phyloP scores from a whole-genome alignment of 768 basidiomycete species.

The Suillus occidentalis region DNA sequence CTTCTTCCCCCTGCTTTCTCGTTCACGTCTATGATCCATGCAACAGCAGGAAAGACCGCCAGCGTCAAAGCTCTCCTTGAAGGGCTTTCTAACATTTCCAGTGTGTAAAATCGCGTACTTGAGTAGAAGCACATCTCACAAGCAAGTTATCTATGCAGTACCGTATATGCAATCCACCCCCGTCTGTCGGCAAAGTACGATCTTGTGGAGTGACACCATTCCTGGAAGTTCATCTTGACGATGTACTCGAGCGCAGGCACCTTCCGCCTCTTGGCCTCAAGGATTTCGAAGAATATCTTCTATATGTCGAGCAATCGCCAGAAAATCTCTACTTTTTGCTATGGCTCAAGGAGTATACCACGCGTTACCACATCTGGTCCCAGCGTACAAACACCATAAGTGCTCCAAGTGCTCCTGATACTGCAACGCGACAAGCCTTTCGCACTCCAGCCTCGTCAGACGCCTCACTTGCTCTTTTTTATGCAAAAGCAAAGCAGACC shows the following conservation, averaged over 20 bases:
- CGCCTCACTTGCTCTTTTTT: slow-evolving; percentile 69
- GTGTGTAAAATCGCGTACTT: slow-evolving; percentile 25
- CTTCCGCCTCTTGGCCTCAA: slow-evolving; percentile 78
- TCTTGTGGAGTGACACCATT: slow-evolving; percentile 70
- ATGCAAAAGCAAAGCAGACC: slow-evolving; percentile 75
- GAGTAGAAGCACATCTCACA: neutral
- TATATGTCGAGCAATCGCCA: slow-evolving; percentile 73
- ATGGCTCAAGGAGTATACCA: slow-evolving; percentile 75
- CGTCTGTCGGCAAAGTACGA: slow-evolving; percentile 65
- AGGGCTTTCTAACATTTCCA: slow-evolving; percentile 39
- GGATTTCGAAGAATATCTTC: slow-evolving; percentile 78
- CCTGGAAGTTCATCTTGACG: slow-evolving; percentile 67
- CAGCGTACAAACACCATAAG: slow-evolving; percentile 28
- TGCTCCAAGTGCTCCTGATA: slow-evolving; percentile 29
- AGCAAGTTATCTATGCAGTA: slow-evolving; percentile 17
- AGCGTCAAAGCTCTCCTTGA: slow-evolving; percentile 31
- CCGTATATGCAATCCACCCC: slow-evolving; percentile 68
- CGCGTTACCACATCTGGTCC: slow-evolving; percentile 44
- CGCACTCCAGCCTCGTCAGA: slow-evolving; percentile 38
- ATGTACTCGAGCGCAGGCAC: slow-evolving; percentile 74
- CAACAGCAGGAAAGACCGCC: slow-evolving; percentile 20
- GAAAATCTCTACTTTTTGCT: slow-evolving; percentile 87
- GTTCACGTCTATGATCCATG: neutral
- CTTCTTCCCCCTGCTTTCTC: too few species aligned
- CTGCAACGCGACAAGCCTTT: slow-evolving; percentile 22